Evolutionary conservation across 2,329 filamentous ascomycete genomes (phyloP).

Genomic region (Cladophialophora chaetospira): DNA sequence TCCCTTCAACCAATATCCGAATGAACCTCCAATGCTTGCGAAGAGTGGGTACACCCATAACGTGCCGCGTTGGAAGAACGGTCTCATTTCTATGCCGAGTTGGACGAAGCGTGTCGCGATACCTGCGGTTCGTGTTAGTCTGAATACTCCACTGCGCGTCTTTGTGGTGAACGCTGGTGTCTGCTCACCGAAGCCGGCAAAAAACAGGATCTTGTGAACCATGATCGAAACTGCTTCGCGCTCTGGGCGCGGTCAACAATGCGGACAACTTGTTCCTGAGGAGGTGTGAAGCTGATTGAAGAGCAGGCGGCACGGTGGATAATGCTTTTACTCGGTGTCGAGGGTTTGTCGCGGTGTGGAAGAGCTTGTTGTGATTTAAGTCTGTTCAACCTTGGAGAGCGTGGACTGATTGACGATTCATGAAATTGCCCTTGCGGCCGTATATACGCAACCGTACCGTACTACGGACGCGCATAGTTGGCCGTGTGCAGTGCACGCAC

Average conservation of each 20-base stretch:
- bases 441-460: not conserved
- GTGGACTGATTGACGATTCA: not conserved
- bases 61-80: constrained; percentile 79
- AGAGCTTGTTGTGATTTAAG: constrained; percentile 12
- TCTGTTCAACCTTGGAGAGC: not conserved
- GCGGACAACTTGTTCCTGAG: constrained; percentile 11
- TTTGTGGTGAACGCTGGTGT: not conserved
- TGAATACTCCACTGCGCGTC: not conserved
- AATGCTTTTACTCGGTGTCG: not conserved
- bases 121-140: constrained; percentile 57
- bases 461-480: too few species aligned
- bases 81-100: constrained; percentile 97
- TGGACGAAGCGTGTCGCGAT: constrained; percentile 92
- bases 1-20: constrained; percentile 95
- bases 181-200: constrained; percentile 77
- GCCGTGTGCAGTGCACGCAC: too few species aligned
- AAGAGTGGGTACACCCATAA: constrained; percentile 93
- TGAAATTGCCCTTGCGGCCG: not conserved
- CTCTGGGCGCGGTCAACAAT: constrained; percentile 4
- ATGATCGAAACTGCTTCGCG: constrained; percentile 38
- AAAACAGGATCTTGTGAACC: constrained; percentile 57
- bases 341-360: constrained; percentile 5
- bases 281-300: constrained; percentile 4
- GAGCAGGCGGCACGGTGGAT: not conserved
- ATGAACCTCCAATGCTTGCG: constrained; percentile 79